phyloP scores from a whole-genome alignment of 2,329 filamentous ascomycete species.

The Fusarium sublunatum region DNA sequence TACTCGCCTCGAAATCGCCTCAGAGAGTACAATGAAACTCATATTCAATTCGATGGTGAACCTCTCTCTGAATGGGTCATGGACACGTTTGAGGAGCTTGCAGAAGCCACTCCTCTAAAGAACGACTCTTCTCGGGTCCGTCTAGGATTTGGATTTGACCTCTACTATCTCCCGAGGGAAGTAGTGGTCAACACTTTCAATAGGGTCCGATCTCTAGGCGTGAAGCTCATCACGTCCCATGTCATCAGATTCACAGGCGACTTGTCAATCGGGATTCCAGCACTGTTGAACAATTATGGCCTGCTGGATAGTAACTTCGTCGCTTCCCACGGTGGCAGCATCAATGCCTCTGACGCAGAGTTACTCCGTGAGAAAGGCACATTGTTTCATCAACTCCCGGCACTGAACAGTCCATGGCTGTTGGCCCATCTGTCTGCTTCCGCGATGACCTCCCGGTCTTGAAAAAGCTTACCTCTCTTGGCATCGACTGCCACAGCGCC shows the following conservation, averaged over 20 bases:
- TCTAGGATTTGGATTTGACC: conserved; percentile 22
- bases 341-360: neutral
- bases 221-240: conserved; percentile 5
- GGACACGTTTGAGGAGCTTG: conserved; percentile 1
- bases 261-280: conserved; percentile 5
- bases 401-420: conserved; percentile 25
- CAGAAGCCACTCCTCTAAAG: neutral
- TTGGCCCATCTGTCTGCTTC: conserved; percentile 12
- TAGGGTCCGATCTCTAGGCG: neutral
- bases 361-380: neutral
- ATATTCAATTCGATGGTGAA: neutral
- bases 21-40: neutral
- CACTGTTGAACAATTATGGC: neutral
- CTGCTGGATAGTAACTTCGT: conserved; percentile 14
- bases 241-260: neutral
- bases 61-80: conserved; percentile 2
- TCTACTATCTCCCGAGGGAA: conserved; percentile 9
- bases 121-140: neutral
- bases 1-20: neutral
- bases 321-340: conserved; percentile 12
- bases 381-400: conserved; percentile 16
- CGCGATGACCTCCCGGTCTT: conserved; percentile 1
- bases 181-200: neutral
- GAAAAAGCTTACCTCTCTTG: conserved; percentile 1
- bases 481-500: conserved; percentile 10